Evolutionary conservation across 371 early-diverging fungal species (phyloP).

Genomic region (Agmasoma carcini): DNA sequence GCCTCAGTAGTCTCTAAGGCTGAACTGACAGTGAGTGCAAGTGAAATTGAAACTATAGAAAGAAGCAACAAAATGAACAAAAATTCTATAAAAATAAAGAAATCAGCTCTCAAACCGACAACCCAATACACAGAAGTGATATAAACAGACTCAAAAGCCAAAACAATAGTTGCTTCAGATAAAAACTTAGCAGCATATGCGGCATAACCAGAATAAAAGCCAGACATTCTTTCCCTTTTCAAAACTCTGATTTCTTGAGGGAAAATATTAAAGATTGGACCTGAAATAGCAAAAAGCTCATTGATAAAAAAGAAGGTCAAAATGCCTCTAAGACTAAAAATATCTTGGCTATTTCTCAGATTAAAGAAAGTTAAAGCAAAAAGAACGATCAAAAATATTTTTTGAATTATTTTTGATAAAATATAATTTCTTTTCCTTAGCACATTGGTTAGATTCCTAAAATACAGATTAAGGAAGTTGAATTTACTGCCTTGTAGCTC

Average conservation of each 20-base stretch:
- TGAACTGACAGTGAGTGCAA: slow-evolving; percentile 54
- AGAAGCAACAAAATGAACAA: slow-evolving; percentile 45
- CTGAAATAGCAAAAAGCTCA: slow-evolving; percentile 54
- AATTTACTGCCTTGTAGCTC: neutral
- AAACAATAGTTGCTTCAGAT: slow-evolving; percentile 43
- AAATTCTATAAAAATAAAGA: slow-evolving; percentile 48
- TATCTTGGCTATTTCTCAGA: slow-evolving; percentile 37
- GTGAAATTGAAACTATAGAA: slow-evolving; percentile 33
- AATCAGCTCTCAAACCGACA: slow-evolving; percentile 46
- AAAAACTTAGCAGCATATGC: slow-evolving; percentile 55
- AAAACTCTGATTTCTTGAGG: slow-evolving; percentile 54
- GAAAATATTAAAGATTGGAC: slow-evolving; percentile 53
- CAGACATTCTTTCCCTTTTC: slow-evolving; percentile 55
- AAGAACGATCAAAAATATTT: slow-evolving; percentile 30
- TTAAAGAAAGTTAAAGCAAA: slow-evolving; percentile 24
- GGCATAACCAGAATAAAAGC: slow-evolving; percentile 53
- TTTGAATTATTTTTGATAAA: slow-evolving; percentile 49
- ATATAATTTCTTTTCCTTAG: slow-evolving; percentile 45
- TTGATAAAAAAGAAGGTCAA: slow-evolving; percentile 55
- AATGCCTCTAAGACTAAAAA: slow-evolving; percentile 54
- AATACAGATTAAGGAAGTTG: slow-evolving; percentile 33
- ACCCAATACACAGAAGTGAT: slow-evolving; percentile 52
- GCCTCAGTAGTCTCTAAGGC: slow-evolving; percentile 49
- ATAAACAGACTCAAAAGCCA: slow-evolving; percentile 40
- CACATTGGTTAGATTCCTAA: slow-evolving; percentile 52